These are phyloP conservation scores for Fusarium tuaranense DNA, from an alignment of 2,329 filamentous ascomycete genomes.

Conservation along the genomic window DNA sequence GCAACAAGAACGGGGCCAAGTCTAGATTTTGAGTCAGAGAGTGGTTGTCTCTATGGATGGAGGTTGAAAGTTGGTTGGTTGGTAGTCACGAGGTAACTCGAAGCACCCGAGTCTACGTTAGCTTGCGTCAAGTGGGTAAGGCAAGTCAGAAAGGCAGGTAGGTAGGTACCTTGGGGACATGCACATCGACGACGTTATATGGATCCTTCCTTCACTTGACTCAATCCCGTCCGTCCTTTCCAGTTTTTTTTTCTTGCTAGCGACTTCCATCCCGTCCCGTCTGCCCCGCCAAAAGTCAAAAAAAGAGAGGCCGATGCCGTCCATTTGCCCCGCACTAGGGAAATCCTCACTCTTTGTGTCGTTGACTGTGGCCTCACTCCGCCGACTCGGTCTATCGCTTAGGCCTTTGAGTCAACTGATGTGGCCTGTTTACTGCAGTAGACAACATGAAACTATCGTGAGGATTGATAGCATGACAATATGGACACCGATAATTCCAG, in stretches of 20 bases:
- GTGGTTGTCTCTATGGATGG: not conserved
- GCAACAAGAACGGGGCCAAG: not conserved
- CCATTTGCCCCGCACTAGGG: conserved; percentile 5
- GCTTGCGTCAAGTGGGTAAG: not conserved
- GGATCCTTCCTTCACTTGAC: conserved; percentile 13
- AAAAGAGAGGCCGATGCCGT: not conserved
- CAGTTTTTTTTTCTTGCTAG: conserved; percentile 11
- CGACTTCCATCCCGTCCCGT: conserved; percentile 16
- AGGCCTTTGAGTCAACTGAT: not conserved
- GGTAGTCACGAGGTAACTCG: conserved; percentile 1
- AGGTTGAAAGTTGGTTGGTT: not conserved
- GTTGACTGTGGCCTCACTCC: not conserved
- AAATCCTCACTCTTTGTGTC: not conserved
- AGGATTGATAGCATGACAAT: not conserved
- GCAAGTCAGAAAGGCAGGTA: not conserved
- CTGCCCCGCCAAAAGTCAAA: conserved; percentile 5
- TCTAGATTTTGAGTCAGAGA: conserved; percentile 1
- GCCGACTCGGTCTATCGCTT: not conserved
- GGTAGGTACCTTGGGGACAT: not conserved
- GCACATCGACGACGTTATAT: conserved; percentile 1
- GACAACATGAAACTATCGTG: not conserved
- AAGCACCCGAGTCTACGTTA: not conserved
- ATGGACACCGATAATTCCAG: not conserved
- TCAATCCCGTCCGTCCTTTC: conserved; percentile 3
- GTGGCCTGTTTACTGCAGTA: not conserved